phyloP scores from a whole-genome alignment of 805 yeast genomes.

The Saccharomycopsis fodiens region DNA sequence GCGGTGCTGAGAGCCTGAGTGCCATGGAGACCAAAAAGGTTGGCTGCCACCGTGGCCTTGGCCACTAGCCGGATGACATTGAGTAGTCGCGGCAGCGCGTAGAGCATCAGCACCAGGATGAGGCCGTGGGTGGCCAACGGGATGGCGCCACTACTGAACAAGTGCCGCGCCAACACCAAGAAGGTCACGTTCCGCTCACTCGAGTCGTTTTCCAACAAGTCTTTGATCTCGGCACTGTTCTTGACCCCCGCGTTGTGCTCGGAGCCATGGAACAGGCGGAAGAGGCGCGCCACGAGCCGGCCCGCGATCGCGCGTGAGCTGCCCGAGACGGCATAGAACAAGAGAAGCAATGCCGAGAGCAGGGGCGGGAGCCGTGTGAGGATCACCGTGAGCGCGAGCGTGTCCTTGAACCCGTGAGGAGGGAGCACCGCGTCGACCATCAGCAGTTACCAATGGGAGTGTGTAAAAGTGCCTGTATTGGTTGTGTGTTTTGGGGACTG shows the following conservation, averaged over 20 bases:
- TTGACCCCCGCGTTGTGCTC: too few relatives aligned
- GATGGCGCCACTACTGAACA: conserved; percentile 4
- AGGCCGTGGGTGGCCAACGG: conserved; percentile 12
- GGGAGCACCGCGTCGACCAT: conserved; percentile 1
- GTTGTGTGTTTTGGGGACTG: too few relatives aligned
- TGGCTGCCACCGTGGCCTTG: conserved; percentile 12
- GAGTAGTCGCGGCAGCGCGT: conserved; percentile 9
- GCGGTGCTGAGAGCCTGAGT: conserved; percentile 9
- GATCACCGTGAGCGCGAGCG: conserved; percentile 12
- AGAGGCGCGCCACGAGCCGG: conserved; percentile 8
- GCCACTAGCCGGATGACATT: conserved; percentile 9
- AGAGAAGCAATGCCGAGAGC: conserved; percentile 7
- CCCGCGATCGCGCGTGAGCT: conserved; percentile 14
- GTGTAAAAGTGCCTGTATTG: too few relatives aligned
- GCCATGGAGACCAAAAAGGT: conserved; percentile 18
- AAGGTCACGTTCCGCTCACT: not conserved
- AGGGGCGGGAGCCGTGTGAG: conserved; percentile 8
- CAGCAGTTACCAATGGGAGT: too few relatives aligned
- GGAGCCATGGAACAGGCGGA: not conserved
- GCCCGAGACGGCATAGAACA: conserved; percentile 11
- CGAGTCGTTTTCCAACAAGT: not conserved
- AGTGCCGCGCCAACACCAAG: conserved; percentile 2
- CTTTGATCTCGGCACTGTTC: not conserved
- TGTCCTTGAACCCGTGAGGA: conserved; percentile 6
- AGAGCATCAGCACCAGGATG: conserved; percentile 10